Evolutionary conservation across 768 basidiomycete genomes (phyloP).

Genomic region (Agaricus sinodeliciosus): DNA sequence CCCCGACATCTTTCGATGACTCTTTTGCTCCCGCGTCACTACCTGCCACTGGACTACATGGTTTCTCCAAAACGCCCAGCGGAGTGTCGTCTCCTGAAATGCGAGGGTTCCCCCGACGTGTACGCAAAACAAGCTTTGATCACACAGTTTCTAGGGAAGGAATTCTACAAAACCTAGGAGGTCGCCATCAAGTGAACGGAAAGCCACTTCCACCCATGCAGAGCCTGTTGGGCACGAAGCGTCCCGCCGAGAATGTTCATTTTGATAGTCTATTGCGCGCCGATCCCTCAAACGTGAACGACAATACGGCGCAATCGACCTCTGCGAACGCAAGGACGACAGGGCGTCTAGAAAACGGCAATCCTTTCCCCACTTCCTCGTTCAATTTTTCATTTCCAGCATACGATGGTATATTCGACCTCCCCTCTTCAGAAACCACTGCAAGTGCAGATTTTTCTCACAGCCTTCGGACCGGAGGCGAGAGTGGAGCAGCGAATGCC

Average conservation of each 20-base stretch:
- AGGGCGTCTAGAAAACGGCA: slow-evolving; percentile 33
- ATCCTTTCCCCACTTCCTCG: slow-evolving; percentile 53
- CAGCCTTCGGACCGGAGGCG: slow-evolving; percentile 13
- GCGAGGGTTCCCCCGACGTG: slow-evolving; percentile 71
- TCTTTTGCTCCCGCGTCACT: slow-evolving; percentile 67
- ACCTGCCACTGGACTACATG: slow-evolving; percentile 65
- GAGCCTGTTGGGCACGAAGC: slow-evolving; percentile 63
- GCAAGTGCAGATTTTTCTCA: slow-evolving; percentile 1
- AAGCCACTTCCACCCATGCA: slow-evolving; percentile 58
- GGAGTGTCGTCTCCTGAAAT: slow-evolving; percentile 23
- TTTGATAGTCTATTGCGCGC: slow-evolving; percentile 73
- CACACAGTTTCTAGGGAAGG: slow-evolving; percentile 68
- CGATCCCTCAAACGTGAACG: slow-evolving; percentile 58
- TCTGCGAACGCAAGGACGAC: slow-evolving; percentile 25
- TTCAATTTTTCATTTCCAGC: slow-evolving; percentile 73
- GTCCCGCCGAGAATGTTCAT: slow-evolving; percentile 77
- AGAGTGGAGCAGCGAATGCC: slow-evolving; percentile 1
- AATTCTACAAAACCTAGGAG: slow-evolving; percentile 31
- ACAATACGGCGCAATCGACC: slow-evolving; percentile 19
- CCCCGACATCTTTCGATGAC: slow-evolving; percentile 26
- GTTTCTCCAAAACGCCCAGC: slow-evolving; percentile 34
- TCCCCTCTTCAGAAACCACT: slow-evolving; percentile 26
- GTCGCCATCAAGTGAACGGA: slow-evolving; percentile 78
- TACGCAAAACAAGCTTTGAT: slow-evolving; percentile 93
- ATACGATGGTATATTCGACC: slow-evolving; percentile 58